Percentiles rank a stretch among this genome's conserved stretches.
phyloP scores from a whole-genome alignment of 208 protist species.

The Crithidia mellificae region DNA sequence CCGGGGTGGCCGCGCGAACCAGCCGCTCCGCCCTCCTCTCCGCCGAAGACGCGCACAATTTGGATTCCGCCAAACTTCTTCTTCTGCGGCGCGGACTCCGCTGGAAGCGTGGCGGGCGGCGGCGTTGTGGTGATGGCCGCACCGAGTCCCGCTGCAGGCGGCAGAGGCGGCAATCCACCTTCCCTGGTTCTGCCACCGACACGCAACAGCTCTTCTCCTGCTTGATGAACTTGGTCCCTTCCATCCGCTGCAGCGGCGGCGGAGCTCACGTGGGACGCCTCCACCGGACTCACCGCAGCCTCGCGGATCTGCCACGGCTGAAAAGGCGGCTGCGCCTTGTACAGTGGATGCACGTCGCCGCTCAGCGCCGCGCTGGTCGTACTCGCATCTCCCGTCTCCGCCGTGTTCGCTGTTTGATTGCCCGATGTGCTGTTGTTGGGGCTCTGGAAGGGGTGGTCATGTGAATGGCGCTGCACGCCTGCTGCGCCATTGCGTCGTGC shows the following conservation, averaged over 20 bases:
- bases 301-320: neutral
- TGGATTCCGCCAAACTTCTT: neutral
- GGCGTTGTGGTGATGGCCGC: no score
- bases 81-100: neutral
- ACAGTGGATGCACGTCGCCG: neutral
- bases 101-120: no score
- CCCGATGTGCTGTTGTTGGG: no score
- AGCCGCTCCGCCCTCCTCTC: neutral
- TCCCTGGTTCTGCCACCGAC: no score
- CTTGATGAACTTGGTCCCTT: no score
- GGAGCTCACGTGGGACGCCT: neutral
- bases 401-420: no score
- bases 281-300: neutral
- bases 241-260: neutral
- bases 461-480: no score
- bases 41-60: conserved; percentile 6
- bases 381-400: neutral
- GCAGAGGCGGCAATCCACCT: no score
- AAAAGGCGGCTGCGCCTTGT: neutral
- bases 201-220: no score
- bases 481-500: no score
- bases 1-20: neutral
- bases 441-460: no score
- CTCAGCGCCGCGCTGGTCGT: neutral
- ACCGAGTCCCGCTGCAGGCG: no score